Evolutionary conservation across 1,284 basidiomycete genomes (phyloP).

Genomic region (Hemileia vastatrix): DNA sequence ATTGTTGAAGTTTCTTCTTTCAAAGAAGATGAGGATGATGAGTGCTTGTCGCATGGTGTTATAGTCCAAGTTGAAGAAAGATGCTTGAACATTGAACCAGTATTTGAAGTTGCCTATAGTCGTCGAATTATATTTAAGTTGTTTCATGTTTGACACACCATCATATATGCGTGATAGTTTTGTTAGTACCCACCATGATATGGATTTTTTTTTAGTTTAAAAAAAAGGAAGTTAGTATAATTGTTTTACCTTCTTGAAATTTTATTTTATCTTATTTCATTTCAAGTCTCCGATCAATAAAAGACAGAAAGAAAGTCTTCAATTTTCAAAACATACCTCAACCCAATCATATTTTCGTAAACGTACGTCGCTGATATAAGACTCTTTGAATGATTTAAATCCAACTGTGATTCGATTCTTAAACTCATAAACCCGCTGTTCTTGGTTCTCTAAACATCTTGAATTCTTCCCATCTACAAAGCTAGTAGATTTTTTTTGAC

Average conservation of each 20-base stretch:
- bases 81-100: constrained; percentile 17
- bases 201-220: background rate
- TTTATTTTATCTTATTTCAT: background rate
- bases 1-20: constrained; percentile 4
- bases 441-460: too few relatives aligned
- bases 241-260: background rate
- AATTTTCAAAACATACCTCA: constrained; percentile 9
- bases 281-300: background rate
- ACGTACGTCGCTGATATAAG: constrained; percentile 10
- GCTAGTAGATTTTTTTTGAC: too few relatives aligned
- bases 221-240: background rate
- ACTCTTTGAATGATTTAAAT: constrained; percentile 17
- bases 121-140: too few relatives aligned
- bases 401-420: constrained; percentile 12
- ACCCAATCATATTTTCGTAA: constrained; percentile 22
- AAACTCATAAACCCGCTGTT: too few relatives aligned
- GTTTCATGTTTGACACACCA: too few relatives aligned
- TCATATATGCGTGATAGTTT: background rate
- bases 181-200: too few relatives aligned
- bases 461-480: too few relatives aligned
- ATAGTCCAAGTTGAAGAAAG: constrained; percentile 21
- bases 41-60: constrained; percentile 7
- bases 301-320: too few relatives aligned
- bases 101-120: constrained; percentile 18
- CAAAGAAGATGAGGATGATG: constrained; percentile 8